Percentiles rank a stretch among this genome's conserved stretches.
Conservation (phyloP, 164 flowering plant genomes). For the Annona cherimola region DNA sequence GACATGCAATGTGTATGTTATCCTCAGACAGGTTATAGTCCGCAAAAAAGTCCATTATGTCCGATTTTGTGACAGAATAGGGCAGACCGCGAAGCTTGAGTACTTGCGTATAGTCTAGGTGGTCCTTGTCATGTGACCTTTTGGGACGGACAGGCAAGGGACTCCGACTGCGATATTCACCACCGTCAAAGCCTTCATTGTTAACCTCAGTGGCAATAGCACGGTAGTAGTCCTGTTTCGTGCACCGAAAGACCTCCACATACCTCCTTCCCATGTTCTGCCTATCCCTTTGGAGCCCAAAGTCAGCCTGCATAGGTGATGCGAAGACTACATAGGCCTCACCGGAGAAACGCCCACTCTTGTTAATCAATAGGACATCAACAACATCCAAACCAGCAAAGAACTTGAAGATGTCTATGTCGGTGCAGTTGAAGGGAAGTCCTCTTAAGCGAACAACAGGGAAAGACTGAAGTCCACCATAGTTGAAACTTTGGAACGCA, state of each 20-base stretch:
- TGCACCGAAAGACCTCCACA: conserved; percentile 82
- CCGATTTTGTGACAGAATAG: conserved; percentile 56
- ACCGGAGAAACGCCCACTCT: conserved; percentile 43
- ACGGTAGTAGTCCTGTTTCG: conserved; percentile 79
- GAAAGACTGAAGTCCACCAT: conserved; percentile 36
- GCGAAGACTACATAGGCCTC: conserved; percentile 90
- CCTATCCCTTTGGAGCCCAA: conserved; percentile 70
- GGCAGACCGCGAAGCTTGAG: conserved; percentile 85
- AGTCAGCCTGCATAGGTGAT: conserved; percentile 60
- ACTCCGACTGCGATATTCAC: conserved; percentile 50
- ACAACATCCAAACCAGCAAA: conserved; percentile 85
- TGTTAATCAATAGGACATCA: conserved; percentile 76
- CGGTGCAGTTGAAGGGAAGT: conserved; percentile 84
- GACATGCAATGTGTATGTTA: conserved; percentile 59
- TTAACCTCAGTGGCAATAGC: conserved; percentile 87
- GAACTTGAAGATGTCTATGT: conserved; percentile 79
- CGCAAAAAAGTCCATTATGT: conserved; percentile 66
- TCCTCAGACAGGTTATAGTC: conserved; percentile 55
- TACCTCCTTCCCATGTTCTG: conserved; percentile 86
- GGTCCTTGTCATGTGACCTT: conserved; percentile 63
- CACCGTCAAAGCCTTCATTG: conserved; percentile 56
- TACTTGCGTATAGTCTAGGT: conserved; percentile 66
- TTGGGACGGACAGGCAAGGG: conserved; percentile 57
- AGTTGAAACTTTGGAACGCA: conserved; percentile 20
- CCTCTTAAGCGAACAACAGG: conserved; percentile 93